phyloP scores from a whole-genome alignment of 2,329 filamentous ascomycete genomes.

The Fusarium euwallaceae region DNA sequence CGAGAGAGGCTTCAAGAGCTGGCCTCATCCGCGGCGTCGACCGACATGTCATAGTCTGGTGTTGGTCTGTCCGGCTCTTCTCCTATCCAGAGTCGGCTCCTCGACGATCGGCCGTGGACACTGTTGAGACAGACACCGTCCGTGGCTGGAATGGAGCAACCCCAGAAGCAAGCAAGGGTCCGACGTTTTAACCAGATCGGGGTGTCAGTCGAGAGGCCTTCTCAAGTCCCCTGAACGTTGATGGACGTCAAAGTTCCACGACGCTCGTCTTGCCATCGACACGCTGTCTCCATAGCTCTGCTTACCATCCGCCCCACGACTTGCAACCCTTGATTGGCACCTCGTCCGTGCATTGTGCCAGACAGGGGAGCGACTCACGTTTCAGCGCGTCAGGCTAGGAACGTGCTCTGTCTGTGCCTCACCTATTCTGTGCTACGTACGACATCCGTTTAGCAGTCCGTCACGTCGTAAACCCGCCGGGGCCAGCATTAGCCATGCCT shows the following conservation, averaged over 20 bases:
- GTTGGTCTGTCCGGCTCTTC: slow-evolving; percentile 28
- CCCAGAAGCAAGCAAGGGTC: slow-evolving; percentile 30
- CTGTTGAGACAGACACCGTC: slow-evolving; percentile 32
- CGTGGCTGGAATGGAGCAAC: slow-evolving; percentile 41
- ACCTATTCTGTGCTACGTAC: slow-evolving; percentile 9
- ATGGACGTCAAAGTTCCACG: slow-evolving; percentile 38
- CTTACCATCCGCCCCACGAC: slow-evolving; percentile 21
- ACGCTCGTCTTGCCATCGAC: slow-evolving; percentile 17
- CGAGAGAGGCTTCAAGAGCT: slow-evolving; percentile 13
- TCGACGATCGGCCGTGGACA: slow-evolving; percentile 21
- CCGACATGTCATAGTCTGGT: slow-evolving; percentile 28
- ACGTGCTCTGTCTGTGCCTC: slow-evolving; percentile 30
- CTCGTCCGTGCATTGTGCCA: slow-evolving; percentile 37
- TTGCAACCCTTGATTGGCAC: slow-evolving; percentile 27
- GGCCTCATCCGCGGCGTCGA: slow-evolving; percentile 18
- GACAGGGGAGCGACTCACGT: slow-evolving; percentile 48
- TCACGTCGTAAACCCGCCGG: slow-evolving; percentile 39
- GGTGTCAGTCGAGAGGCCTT: slow-evolving; percentile 20
- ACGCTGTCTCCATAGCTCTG: slow-evolving; percentile 20
- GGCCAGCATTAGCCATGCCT: slow-evolving; percentile 30
- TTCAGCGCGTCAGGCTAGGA: slow-evolving; percentile 46
- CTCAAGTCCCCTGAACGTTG: slow-evolving; percentile 24
- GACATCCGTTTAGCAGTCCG: slow-evolving; percentile 26
- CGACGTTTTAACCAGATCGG: slow-evolving; percentile 36
- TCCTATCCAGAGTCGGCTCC: slow-evolving; percentile 17